phyloP scores from a whole-genome alignment of 1,139 yeast species.

The Pichia sp. region DNA sequence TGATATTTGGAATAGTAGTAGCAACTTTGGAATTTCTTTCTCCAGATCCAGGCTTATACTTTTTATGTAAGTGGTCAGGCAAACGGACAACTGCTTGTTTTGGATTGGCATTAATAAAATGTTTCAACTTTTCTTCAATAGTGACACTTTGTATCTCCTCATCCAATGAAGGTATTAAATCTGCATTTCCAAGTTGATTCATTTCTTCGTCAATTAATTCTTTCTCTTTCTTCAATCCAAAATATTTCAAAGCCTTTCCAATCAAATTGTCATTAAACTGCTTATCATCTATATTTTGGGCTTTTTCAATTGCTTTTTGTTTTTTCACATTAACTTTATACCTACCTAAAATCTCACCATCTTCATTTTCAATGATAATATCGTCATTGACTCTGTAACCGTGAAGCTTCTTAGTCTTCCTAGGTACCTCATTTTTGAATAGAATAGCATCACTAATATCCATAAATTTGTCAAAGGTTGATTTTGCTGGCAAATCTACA shows the following conservation, averaged over 20 bases:
- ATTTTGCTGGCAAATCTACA: constrained; percentile 2
- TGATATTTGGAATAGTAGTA: too few relatives aligned
- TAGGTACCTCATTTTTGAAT: constrained; percentile 11
- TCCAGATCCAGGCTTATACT: not conserved
- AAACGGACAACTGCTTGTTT: constrained; percentile 15
- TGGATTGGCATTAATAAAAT: constrained; percentile 22
- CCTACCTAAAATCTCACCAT: constrained; percentile 84
- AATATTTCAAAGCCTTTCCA: constrained; percentile 15
- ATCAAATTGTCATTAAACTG: constrained; percentile 14
- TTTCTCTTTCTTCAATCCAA: constrained; percentile 14
- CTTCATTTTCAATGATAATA: constrained; percentile 79
- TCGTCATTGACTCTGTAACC: constrained; percentile 65
- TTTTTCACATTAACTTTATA: constrained; percentile 50
- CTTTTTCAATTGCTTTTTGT: constrained; percentile 11
- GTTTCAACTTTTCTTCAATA: constrained; percentile 22
- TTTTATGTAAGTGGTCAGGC: constrained; percentile 7
- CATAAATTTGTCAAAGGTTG: constrained; percentile 9
- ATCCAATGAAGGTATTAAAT: constrained; percentile 18
- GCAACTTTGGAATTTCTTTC: too few relatives aligned
- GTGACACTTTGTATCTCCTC: constrained; percentile 7
- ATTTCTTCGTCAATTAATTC: constrained; percentile 18
- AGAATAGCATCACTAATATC: constrained; percentile 12
- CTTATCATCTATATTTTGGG: constrained; percentile 6
- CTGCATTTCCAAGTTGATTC: constrained; percentile 17
- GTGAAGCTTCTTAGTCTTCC: constrained; percentile 23